Base-by-base conservation (phyloP, 2,329 filamentous ascomycete species). In the Fusarium longipes region DNA sequence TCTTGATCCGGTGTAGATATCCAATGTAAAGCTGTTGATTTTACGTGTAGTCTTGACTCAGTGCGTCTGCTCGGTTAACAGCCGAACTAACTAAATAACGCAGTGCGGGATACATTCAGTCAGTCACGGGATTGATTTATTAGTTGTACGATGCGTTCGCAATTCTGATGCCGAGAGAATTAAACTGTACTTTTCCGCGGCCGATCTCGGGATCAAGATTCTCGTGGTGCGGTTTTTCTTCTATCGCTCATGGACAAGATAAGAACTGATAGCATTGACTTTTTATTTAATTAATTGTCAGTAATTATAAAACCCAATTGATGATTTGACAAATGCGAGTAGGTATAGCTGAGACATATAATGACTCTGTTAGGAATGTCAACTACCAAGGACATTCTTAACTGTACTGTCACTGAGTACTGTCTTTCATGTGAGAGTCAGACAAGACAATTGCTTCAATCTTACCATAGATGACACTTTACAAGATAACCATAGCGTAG, bases 41-140 rank as follows among this genome's bases (percentile, higher is more conserved):
- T 67, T 67, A 67, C 64, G 64, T 67, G 51, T 67, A 29, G 22
- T 51, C 58, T 51, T 60, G 55, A 68, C 61, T 67, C 64, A 68
- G 49, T 38, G 12, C 9, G 17, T 22, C 18, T 33, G n/a, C 32
- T 49, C 32, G 45, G 32, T 20, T 36, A 59, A 33, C 17, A 27
- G 20, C 15, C 39, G 49, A 32, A 35, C 22, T 20, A 39, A 12
- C 49, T 45, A 32, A 48, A 40, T 38, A 53, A 35, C 30, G 38
- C 29, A 49, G 36, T 14, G n/a, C n/a, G n/a, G n/a, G n/a, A n/a
- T n/a, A n/a, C n/a, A n/a, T n/a, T n/a, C n/a, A n/a, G n/a, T 27
- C 36, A 25, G 45, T 52, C 49, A 52, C 27, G n/a, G 7, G 27
- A 32, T 24, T 7, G 8, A 17, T 53, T 32, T 22, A 14, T 17